Evolutionary conservation across 441 rosid genomes (phyloP).

Genomic region (Populus hybrid): DNA sequence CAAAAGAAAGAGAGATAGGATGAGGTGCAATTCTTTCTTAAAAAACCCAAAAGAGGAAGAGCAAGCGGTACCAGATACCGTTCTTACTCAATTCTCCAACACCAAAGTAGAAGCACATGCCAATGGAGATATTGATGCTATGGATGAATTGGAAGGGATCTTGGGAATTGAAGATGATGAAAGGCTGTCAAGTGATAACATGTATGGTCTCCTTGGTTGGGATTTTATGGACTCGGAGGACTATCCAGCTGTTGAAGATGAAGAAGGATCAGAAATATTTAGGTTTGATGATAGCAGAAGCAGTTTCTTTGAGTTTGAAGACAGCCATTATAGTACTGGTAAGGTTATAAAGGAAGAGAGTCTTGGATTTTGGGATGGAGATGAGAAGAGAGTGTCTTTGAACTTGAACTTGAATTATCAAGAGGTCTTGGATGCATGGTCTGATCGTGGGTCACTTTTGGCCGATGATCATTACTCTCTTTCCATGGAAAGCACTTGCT

Average conservation of each 20-base stretch:
- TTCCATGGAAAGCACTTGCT: constrained; percentile 27
- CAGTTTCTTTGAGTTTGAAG: constrained; percentile 20
- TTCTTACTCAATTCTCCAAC: constrained; percentile 16
- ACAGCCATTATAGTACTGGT: background rate
- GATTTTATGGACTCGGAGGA: constrained; percentile 40
- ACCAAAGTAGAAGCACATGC: constrained; percentile 14
- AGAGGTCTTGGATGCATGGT: constrained; percentile 78
- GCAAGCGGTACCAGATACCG: constrained; percentile 28
- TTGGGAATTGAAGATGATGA: constrained; percentile 35
- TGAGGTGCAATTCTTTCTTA: constrained; percentile 34
- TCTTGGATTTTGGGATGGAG: constrained; percentile 33
- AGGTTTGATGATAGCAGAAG: background rate
- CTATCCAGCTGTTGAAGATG: constrained; percentile 23
- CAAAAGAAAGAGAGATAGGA: constrained; percentile 20
- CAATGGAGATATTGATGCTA: constrained; percentile 16
- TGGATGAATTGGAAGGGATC: constrained; percentile 39
- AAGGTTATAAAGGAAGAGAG: constrained; percentile 33
- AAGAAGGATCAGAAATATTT: constrained; percentile 15
- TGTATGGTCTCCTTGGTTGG: constrained; percentile 21
- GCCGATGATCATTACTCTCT: constrained; percentile 27
- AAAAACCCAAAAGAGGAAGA: constrained; percentile 60
- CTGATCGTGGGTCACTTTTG: constrained; percentile 52
- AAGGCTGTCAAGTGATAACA: background rate
- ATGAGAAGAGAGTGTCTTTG: constrained; percentile 37
- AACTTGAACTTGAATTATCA: constrained; percentile 74